Percentiles rank a stretch among this genome's conserved stretches.
These are phyloP conservation scores for Pinus taeda DNA, from an alignment of 75 land plant species.

Conservation along the genomic window DNA sequence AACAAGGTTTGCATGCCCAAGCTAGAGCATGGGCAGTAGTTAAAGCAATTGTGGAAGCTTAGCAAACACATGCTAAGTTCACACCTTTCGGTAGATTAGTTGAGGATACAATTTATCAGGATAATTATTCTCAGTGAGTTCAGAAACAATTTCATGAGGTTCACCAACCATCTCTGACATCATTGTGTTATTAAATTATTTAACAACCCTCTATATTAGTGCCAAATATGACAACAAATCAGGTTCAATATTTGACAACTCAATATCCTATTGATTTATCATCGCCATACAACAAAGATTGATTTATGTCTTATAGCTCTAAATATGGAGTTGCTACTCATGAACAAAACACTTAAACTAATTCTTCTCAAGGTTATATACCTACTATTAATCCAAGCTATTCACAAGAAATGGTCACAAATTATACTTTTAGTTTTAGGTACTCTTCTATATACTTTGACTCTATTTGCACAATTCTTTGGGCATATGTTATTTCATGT, in stretches of 20 bases:
- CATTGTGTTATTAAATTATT: slow-evolving; percentile 16
- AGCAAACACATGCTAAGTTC: slow-evolving; percentile 32
- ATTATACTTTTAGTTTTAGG: slow-evolving; percentile 77
- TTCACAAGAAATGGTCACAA: slow-evolving; percentile 78
- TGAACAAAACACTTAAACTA: slow-evolving; percentile 11
- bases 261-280: slow-evolving; percentile 18
- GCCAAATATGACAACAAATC: slow-evolving; percentile 6
- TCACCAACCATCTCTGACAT: slow-evolving; percentile 19
- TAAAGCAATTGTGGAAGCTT: slow-evolving; percentile 47
- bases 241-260: slow-evolving; percentile 14
- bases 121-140: slow-evolving; percentile 27
- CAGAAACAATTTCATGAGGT: slow-evolving; percentile 22
- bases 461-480: neutral
- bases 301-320: slow-evolving; percentile 12
- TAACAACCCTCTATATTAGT: slow-evolving; percentile 1
- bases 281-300: slow-evolving; percentile 26
- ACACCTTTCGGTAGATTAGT: slow-evolving; percentile 21
- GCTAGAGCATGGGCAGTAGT: slow-evolving; percentile 75
- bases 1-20: slow-evolving; percentile 64
- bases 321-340: slow-evolving; percentile 18
- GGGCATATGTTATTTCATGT: neutral
- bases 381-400: slow-evolving; percentile 23
- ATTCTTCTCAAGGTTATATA: slow-evolving; percentile 21
- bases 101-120: slow-evolving; percentile 27
- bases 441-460: slow-evolving; percentile 20